Conservation (phyloP, 1,284 basidiomycete species). For the Ganoderma lucidum region DNA sequence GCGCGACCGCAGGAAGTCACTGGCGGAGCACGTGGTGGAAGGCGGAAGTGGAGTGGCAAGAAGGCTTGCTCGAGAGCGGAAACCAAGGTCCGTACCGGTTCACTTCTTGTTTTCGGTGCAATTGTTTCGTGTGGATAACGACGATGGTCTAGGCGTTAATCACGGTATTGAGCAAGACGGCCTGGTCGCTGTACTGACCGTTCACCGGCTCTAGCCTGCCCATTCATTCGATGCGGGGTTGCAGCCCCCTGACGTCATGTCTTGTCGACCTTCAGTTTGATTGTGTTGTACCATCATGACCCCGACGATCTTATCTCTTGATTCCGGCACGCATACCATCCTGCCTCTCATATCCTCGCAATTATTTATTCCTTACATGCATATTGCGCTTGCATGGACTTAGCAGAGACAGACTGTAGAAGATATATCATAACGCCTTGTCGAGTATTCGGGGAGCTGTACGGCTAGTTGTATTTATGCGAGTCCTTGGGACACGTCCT, state of each 20-base stretch:
- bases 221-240: neutral
- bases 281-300: slow-evolving; percentile 18
- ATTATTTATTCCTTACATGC: slow-evolving; percentile 25
- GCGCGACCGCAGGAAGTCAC: slow-evolving; percentile 64
- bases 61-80: slow-evolving; percentile 71
- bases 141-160: slow-evolving; percentile 65
- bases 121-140: slow-evolving; percentile 14
- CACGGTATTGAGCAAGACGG: slow-evolving; percentile 84
- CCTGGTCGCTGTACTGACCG: slow-evolving; percentile 76
- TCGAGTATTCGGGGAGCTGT: slow-evolving; percentile 18
- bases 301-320: slow-evolving; percentile 21
- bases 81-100: slow-evolving; percentile 57
- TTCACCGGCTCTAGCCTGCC: slow-evolving; percentile 50
- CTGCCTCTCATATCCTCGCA: slow-evolving; percentile 6
- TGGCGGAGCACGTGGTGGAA: slow-evolving; percentile 74
- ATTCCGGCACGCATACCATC: neutral
- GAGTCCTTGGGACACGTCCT: slow-evolving; percentile 7
- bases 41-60: slow-evolving; percentile 76
- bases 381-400: slow-evolving; percentile 26
- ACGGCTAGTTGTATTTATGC: slow-evolving; percentile 21
- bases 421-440: slow-evolving; percentile 12
- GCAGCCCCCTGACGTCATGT: slow-evolving; percentile 8
- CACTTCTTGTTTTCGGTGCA: neutral
- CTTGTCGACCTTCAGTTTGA: neutral
- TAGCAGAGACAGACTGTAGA: slow-evolving; percentile 15